Percentiles rank a stretch among this genome's conserved stretches.
Conservation (phyloP, 495 filamentous ascomycete species). For the Elasticomyces elasticus region DNA sequence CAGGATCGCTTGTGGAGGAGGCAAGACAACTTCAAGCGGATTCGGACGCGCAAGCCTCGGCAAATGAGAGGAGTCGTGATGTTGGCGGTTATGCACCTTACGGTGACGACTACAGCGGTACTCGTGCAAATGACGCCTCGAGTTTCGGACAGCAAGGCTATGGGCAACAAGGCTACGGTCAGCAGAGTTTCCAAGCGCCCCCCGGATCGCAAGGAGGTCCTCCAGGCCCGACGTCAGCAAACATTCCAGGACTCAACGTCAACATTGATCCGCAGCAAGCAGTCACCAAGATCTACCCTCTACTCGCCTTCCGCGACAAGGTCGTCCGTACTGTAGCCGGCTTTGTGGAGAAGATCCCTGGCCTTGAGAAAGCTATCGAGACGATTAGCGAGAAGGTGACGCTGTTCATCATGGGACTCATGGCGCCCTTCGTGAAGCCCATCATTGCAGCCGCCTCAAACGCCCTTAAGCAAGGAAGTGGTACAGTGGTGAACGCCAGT, state of each 20-base stretch:
- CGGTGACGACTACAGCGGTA: constrained; percentile 23
- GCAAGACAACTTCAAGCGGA: constrained; percentile 64
- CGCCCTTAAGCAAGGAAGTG: constrained; percentile 71
- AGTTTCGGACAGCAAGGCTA: neutral
- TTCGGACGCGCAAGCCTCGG: constrained; percentile 60
- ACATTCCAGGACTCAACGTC: constrained; percentile 59
- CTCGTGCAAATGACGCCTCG: constrained; percentile 19
- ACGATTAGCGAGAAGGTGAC: constrained; percentile 87
- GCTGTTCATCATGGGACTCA: constrained; percentile 75
- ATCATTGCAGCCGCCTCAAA: constrained; percentile 81
- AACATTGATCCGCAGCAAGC: constrained; percentile 77
- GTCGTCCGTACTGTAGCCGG: constrained; percentile 74
- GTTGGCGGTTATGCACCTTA: constrained; percentile 16
- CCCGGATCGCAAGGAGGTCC: constrained; percentile 41
- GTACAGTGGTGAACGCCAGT: constrained; percentile 65
- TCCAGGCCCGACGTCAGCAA: constrained; percentile 32
- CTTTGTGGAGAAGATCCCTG: constrained; percentile 85
- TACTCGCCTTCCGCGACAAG: constrained; percentile 85
- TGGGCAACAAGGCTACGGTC: neutral
- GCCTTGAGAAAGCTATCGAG: constrained; percentile 73
- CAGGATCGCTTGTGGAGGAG: constrained; percentile 65
- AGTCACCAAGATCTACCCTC: constrained; percentile 80
- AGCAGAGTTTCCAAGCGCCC: constrained; percentile 35
- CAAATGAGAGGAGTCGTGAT: constrained; percentile 19
- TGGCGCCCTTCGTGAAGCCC: constrained; percentile 82